Conservation (phyloP, 306 rosid genomes). For the Dryas octopetala region DNA sequence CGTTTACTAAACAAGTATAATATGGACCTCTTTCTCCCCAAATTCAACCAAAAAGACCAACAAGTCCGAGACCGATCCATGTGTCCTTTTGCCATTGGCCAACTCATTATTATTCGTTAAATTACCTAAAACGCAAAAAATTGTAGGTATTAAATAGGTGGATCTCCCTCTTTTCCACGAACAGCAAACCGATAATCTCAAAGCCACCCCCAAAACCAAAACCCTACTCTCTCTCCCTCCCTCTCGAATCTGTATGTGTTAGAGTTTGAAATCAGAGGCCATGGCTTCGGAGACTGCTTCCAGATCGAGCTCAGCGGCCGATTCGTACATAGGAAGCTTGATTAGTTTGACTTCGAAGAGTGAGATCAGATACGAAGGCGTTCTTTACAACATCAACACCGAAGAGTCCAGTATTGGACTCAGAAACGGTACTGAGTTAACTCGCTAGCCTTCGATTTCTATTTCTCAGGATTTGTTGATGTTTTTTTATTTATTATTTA, state of each 20-base stretch:
- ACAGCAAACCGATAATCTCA: conserved; percentile 27
- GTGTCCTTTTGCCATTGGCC: conserved; percentile 18
- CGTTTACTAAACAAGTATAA: not conserved
- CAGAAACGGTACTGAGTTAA: conserved; percentile 46
- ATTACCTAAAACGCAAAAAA: not conserved
- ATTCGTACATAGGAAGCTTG: conserved; percentile 75
- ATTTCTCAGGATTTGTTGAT: not conserved
- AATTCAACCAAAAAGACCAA: conserved; percentile 15
- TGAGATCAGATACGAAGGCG: conserved; percentile 83
- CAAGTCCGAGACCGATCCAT: conserved; percentile 7
- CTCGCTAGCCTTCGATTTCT: not conserved
- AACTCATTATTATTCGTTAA: not conserved
- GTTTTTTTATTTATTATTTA: not conserved
- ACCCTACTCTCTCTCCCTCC: conserved; percentile 43
- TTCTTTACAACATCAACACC: conserved; percentile 67
- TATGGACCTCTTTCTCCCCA: conserved; percentile 15
- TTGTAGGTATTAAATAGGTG: not conserved
- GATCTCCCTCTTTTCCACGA: conserved; percentile 6
- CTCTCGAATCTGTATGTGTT: conserved; percentile 16
- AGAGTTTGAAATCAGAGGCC: conserved; percentile 29
- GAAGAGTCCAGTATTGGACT: conserved; percentile 84
- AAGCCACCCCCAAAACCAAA: conserved; percentile 36
- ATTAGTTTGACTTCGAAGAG: conserved; percentile 82
- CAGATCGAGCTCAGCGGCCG: conserved; percentile 70
- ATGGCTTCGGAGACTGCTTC: conserved; percentile 66